A percentile compares a stretch with the other conserved stretches of the same genome.
Conservation (phyloP, 306 rosid species). For the Inga leiocalycina region DNA sequence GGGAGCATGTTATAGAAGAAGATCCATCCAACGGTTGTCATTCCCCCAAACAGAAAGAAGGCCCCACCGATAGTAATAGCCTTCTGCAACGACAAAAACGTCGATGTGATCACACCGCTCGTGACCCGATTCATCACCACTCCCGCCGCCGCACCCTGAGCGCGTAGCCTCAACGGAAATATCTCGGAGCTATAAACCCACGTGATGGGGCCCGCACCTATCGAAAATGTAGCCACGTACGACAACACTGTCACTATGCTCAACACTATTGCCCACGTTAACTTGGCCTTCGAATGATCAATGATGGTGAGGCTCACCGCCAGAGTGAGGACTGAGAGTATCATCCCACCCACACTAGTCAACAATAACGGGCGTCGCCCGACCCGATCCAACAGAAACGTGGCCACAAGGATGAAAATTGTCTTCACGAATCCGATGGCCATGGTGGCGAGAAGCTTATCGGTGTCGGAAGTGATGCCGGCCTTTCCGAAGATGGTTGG, state of each 20-base stretch:
- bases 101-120: conserved; percentile 72
- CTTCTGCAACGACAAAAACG: conserved; percentile 61
- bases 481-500: conserved; percentile 73
- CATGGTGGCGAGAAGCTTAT: conserved; percentile 64
- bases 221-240: conserved; percentile 68
- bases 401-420: conserved; percentile 66
- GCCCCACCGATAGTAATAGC: conserved; percentile 76
- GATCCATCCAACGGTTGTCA: conserved; percentile 64
- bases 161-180: conserved; percentile 79
- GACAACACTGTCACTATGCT: conserved; percentile 42
- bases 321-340: conserved; percentile 45
- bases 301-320: conserved; percentile 53
- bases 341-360: conserved; percentile 67
- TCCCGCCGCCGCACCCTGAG: conserved; percentile 78
- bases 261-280: conserved; percentile 66
- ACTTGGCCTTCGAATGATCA: conserved; percentile 28
- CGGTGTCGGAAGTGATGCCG: conserved; percentile 44
- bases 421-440: conserved; percentile 84
- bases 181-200: conserved; percentile 87
- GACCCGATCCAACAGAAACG: conserved; percentile 61
- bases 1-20: conserved; percentile 70
- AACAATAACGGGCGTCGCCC: conserved; percentile 82
- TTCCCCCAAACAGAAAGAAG: conserved; percentile 65
- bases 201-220: conserved; percentile 85
- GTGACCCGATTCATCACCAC: conserved; percentile 58